Percentiles rank a stretch among this genome's conserved stretches.
phyloP scores from a whole-genome alignment of 352 stramenopile species.

The Phytophthora sansomeana region DNA sequence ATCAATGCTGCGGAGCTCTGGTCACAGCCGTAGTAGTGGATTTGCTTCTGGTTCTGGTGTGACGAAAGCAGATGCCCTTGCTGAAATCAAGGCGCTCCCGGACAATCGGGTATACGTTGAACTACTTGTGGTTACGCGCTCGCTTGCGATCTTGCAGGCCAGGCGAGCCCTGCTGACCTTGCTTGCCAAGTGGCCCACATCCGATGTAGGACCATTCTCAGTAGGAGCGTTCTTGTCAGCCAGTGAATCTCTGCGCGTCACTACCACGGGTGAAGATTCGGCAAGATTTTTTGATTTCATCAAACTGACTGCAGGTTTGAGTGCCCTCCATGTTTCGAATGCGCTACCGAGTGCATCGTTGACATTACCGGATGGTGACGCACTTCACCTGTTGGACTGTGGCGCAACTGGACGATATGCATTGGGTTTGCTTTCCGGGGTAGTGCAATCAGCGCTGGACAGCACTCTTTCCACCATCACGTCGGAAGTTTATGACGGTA shows the following conservation, averaged over 20 bases:
- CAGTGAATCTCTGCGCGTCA: slow-evolving; percentile 1
- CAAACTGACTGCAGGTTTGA: slow-evolving; percentile 82
- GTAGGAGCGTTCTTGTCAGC: slow-evolving; percentile 56
- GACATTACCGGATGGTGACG: slow-evolving; percentile 47
- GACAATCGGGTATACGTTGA: slow-evolving; percentile 84
- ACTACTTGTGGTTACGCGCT: slow-evolving; percentile 76
- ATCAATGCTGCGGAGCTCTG: slow-evolving; percentile 68
- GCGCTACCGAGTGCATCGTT: slow-evolving; percentile 34
- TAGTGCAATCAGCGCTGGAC: slow-evolving; percentile 58
- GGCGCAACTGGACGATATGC: slow-evolving; percentile 67
- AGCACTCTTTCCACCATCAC: slow-evolving; percentile 37
- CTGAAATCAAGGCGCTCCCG: slow-evolving; percentile 80
- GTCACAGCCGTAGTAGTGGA: slow-evolving; percentile 53
- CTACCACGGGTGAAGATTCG: slow-evolving; percentile 43
- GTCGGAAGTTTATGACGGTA: slow-evolving; percentile 23
- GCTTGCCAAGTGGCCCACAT: slow-evolving; percentile 77
- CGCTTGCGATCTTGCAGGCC: slow-evolving; percentile 85
- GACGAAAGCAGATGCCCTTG: slow-evolving; percentile 72
- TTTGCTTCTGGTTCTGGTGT: slow-evolving; percentile 49
- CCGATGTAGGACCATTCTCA: slow-evolving; percentile 64
- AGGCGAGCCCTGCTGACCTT: slow-evolving; percentile 77
- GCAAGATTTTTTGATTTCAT: slow-evolving; percentile 84
- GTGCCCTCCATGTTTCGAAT: slow-evolving; percentile 51
- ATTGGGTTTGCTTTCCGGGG: slow-evolving; percentile 55
- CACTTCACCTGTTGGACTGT: slow-evolving; percentile 62